phyloP scores from a whole-genome alignment of 2,329 filamentous ascomycete genomes.

The Rhynchosporium secalis region DNA sequence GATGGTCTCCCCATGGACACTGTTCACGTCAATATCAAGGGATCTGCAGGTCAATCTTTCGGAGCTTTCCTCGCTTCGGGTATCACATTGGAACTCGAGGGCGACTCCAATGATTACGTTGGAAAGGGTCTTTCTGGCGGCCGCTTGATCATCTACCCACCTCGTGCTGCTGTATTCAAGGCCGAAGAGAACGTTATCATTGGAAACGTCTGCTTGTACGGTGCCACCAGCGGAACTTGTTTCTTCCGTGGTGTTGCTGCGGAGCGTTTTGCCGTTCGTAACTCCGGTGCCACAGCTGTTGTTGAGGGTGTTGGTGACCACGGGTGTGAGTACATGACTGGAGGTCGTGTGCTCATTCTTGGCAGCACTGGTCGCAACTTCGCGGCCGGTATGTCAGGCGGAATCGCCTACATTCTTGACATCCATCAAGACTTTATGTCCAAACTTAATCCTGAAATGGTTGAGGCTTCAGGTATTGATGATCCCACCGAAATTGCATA shows the following conservation, averaged over 20 bases:
- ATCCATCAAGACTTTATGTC: conserved; percentile 84
- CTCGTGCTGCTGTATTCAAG: conserved; percentile 87
- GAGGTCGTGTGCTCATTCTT: conserved; percentile 83
- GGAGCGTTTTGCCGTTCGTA: conserved; percentile 94
- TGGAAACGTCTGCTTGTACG: conserved; percentile 93
- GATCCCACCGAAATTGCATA: conserved; percentile 88
- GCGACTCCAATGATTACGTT: conserved; percentile 95
- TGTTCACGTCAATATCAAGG: conserved; percentile 94
- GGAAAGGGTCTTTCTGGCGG: conserved; percentile 94
- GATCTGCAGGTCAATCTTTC: conserved; percentile 94
- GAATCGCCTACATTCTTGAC: conserved; percentile 93
- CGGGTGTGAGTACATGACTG: conserved; percentile 98
- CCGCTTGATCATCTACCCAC: conserved; percentile 89
- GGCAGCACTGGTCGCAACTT: conserved; percentile 94
- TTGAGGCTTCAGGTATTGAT: conserved; percentile 80
- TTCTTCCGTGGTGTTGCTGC: conserved; percentile 98
- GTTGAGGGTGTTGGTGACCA: conserved; percentile 97
- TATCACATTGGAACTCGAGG: conserved; percentile 92
- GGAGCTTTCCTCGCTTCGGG: conserved; percentile 91
- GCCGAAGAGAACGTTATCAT: conserved; percentile 94
- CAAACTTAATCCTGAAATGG: conserved; percentile 98
- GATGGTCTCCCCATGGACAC: conserved; percentile 87
- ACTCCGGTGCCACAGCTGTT: conserved; percentile 93
- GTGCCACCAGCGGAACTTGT: conserved; percentile 84
- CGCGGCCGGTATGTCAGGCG: conserved; percentile 96